Conservation (phyloP, 345 rosid genomes). For the Brassica rapa region DNA sequence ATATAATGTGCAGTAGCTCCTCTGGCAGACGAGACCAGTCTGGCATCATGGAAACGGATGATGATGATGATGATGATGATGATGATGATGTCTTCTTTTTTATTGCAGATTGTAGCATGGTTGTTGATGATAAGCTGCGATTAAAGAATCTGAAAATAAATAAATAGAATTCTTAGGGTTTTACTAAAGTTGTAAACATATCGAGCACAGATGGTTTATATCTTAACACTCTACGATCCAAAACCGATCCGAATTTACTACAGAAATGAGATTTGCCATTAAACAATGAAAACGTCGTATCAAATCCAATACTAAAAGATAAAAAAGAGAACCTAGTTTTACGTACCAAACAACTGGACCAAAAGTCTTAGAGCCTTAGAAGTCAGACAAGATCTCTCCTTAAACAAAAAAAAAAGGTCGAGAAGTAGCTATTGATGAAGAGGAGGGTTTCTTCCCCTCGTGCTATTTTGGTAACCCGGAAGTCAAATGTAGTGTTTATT, state of each 20-base stretch:
- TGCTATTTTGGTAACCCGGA: neutral
- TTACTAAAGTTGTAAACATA: neutral
- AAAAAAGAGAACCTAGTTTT: neutral
- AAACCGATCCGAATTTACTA: neutral
- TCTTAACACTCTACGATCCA: neutral
- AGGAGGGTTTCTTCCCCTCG: neutral
- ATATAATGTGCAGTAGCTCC: conserved; percentile 12
- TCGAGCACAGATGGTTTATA: neutral
- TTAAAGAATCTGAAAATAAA: neutral
- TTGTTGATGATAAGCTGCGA: neutral
- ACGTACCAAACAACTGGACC: neutral
- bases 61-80: neutral
- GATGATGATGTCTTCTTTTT: neutral
- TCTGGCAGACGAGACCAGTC: conserved; percentile 16
- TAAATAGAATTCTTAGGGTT: neutral
- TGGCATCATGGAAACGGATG: neutral
- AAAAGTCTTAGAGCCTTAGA: neutral
- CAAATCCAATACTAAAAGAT: neutral
- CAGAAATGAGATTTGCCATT: neutral
- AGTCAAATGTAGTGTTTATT: neutral
- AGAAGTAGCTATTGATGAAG: neutral
- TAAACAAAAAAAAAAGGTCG: neutral
- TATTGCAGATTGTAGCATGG: neutral
- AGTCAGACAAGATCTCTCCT: neutral
- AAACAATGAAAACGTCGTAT: neutral